A percentile compares a stretch with the other conserved stretches of the same genome.
Evolutionary conservation across 2,329 filamentous ascomycete genomes (phyloP).

Genomic region (Aspergillus bombycis): DNA sequence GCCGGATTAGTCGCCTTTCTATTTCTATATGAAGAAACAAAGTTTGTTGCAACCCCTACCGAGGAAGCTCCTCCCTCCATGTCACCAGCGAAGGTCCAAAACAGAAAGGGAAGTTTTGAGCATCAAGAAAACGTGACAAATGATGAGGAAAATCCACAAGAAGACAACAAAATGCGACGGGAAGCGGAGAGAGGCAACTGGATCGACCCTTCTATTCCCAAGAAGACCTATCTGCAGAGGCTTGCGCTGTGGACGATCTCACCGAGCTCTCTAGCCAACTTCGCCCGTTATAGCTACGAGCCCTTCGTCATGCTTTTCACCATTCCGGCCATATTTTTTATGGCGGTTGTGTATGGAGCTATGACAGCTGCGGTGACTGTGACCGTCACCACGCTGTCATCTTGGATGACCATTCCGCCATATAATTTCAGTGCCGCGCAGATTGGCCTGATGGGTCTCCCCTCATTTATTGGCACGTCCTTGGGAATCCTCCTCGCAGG

Average conservation of each 20-base stretch:
- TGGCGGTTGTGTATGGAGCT: conserved; percentile 42
- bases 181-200: too few relatives aligned
- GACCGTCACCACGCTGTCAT: conserved; percentile 39
- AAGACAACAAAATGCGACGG: too few relatives aligned
- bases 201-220: neutral
- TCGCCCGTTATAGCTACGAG: conserved; percentile 31
- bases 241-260: conserved; percentile 39
- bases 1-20: conserved; percentile 42
- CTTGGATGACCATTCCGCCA: conserved; percentile 40
- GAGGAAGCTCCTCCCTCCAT: neutral
- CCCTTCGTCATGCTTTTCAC: conserved; percentile 34
- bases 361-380: conserved; percentile 43
- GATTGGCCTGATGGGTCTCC: conserved; percentile 45
- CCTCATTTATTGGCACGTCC: conserved; percentile 44
- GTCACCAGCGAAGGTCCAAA: neutral
- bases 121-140: too few relatives aligned
- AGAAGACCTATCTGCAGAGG: conserved; percentile 43
- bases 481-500: conserved; percentile 39
- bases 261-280: conserved; percentile 7
- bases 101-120: too few relatives aligned
- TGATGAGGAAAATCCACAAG: too few relatives aligned
- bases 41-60: conserved; percentile 13
- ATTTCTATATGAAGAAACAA: conserved; percentile 52
- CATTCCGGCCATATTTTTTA: conserved; percentile 55
- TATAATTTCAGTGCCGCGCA: conserved; percentile 44